Conservation (phyloP, 192 early-diverging fungal genomes). For the Funneliformis mosseae region DNA sequence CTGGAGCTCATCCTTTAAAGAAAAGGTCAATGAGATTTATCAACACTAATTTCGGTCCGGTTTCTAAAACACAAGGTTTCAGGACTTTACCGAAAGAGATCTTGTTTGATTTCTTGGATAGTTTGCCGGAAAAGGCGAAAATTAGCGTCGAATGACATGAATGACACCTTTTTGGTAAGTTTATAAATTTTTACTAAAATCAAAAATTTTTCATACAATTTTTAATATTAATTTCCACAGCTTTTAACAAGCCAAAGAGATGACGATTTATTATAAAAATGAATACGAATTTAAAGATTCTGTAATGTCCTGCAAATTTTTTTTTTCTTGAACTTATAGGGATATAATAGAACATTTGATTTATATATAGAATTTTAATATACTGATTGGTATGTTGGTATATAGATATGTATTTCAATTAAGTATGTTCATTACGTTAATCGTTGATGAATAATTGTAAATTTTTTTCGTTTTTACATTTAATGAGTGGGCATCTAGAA, state of each 20-base stretch:
- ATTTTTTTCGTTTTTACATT: no score
- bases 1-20: conserved; percentile 55
- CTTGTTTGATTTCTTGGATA: conserved; percentile 63
- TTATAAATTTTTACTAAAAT: neutral
- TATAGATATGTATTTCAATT: neutral
- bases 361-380: neutral
- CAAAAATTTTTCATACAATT: neutral
- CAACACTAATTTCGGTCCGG: conserved; percentile 60
- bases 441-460: neutral
- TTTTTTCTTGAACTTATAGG: neutral
- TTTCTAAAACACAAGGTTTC: conserved; percentile 59
- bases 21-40: conserved; percentile 57
- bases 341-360: neutral
- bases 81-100: conserved; percentile 52
- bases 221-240: neutral
- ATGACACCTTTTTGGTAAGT: neutral
- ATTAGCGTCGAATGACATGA: conserved; percentile 34
- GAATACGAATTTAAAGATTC: neutral
- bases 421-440: neutral
- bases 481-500: neutral
- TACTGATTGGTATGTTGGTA: neutral
- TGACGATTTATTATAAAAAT: neutral
- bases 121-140: conserved; percentile 52
- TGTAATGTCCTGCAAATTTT: neutral
- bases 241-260: neutral